phyloP scores from a whole-genome alignment of 2,329 filamentous ascomycete species.

The Rhexocercosporidium sp. region DNA sequence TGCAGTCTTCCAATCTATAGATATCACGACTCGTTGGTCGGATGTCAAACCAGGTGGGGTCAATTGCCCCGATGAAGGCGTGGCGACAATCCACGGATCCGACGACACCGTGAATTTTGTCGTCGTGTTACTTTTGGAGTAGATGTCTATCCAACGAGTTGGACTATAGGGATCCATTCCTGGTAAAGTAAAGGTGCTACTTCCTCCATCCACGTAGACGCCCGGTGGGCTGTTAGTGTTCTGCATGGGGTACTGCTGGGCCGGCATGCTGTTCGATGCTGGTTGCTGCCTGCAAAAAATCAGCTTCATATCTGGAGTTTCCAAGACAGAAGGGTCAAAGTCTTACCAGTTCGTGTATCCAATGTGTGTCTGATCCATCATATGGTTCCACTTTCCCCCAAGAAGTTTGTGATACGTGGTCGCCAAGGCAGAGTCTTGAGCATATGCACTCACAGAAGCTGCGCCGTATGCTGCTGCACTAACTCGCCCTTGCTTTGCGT shows the following conservation, averaged over 20 bases:
- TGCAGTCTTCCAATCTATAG: conserved; percentile 20
- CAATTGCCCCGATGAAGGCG: conserved; percentile 18
- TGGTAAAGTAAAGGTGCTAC: conserved; percentile 16
- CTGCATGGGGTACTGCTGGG: conserved; percentile 11
- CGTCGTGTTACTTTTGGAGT: conserved; percentile 17
- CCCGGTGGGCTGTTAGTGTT: conserved; percentile 14
- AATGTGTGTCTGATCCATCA: conserved; percentile 30
- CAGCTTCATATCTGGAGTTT: neutral
- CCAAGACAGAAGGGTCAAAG: neutral
- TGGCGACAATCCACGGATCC: conserved; percentile 21
- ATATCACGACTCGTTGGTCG: conserved; percentile 26
- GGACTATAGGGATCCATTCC: conserved; percentile 20
- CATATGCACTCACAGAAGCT: conserved; percentile 18
- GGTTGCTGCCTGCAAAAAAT: conserved; percentile 25
- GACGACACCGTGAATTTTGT: conserved; percentile 19
- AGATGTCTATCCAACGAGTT: conserved; percentile 27
- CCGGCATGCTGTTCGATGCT: conserved; percentile 23
- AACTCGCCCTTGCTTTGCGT: conserved; percentile 21
- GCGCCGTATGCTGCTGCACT: conserved; percentile 19
- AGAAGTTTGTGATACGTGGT: conserved; percentile 25
- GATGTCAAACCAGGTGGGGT: conserved; percentile 19
- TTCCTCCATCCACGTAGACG: conserved; percentile 26
- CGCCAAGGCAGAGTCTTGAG: conserved; percentile 21
- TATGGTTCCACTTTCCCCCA: conserved; percentile 31
- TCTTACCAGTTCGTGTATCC: conserved; percentile 26